Percentiles rank a stretch among this genome's conserved stretches.
These are phyloP conservation scores for Nothophoma quercina DNA, from an alignment of 2,329 filamentous ascomycete genomes.

Conservation along the genomic window DNA sequence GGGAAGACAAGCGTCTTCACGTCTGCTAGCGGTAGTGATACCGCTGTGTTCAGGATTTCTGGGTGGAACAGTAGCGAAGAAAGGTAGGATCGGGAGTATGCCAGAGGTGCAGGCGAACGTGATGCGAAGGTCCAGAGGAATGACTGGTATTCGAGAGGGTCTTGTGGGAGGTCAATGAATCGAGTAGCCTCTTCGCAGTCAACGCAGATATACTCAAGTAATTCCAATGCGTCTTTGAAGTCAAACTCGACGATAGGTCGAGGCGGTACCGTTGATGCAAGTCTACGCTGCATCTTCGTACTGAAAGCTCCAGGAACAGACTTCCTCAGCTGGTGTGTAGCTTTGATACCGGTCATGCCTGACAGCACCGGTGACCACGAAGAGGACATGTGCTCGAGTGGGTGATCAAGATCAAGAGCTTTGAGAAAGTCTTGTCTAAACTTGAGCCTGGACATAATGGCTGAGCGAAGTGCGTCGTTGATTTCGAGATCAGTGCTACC, in stretches of 20 bases:
- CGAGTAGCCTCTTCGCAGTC: constrained; percentile 69
- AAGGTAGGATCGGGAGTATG: constrained; percentile 82
- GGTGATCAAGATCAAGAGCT: constrained; percentile 53
- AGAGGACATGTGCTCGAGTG: constrained; percentile 35
- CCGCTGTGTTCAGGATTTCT: constrained; percentile 70
- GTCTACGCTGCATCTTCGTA: constrained; percentile 84
- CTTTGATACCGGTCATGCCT: constrained; percentile 63
- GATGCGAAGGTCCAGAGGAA: constrained; percentile 79
- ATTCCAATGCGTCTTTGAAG: constrained; percentile 73
- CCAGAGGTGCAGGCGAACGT: constrained; percentile 80
- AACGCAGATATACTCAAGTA: constrained; percentile 73
- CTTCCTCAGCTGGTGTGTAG: constrained; percentile 68
- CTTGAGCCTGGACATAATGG: constrained; percentile 70
- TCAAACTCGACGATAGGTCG: constrained; percentile 83
- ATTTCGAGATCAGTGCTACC: constrained; percentile 38
- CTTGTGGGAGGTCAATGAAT: constrained; percentile 36
- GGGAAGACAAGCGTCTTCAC: constrained; percentile 80
- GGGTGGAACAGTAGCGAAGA: constrained; percentile 77
- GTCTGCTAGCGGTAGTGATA: constrained; percentile 81
- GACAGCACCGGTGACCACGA: constrained; percentile 50
- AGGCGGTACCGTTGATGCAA: constrained; percentile 93
- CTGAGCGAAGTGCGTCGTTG: constrained; percentile 54
- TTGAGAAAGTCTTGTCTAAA: constrained; percentile 71
- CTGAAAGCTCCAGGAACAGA: constrained; percentile 83
- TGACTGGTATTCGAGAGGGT: constrained; percentile 57